Evolutionary conservation across 805 yeast genomes (phyloP).

Genomic region (Grigorovia humatica): DNA sequence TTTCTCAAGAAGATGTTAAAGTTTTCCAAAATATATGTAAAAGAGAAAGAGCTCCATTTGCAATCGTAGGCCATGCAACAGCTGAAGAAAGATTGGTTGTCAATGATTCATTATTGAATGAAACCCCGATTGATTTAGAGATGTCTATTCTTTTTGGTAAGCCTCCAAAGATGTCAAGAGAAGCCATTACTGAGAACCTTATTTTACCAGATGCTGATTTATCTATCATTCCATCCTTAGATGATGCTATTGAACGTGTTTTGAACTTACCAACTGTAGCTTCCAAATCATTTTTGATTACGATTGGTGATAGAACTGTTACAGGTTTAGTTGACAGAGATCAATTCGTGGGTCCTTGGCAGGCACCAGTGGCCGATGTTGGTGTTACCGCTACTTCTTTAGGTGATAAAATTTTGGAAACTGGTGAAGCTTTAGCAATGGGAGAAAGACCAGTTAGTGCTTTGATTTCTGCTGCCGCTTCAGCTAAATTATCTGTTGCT

Average conservation of each 20-base stretch:
- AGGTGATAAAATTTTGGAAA: constrained; percentile 54
- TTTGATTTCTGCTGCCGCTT: constrained; percentile 75
- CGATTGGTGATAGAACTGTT: constrained; percentile 98
- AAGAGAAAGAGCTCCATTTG: constrained; percentile 93
- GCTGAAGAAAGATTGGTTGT: constrained; percentile 72
- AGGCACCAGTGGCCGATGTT: constrained; percentile 96
- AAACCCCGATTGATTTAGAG: constrained; percentile 89
- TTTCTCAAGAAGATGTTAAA: constrained; percentile 65
- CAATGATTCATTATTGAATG: constrained; percentile 64
- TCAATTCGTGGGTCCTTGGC: constrained; percentile 99
- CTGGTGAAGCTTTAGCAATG: constrained; percentile 98
- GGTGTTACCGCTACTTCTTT: constrained; percentile 90
- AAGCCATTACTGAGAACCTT: constrained; percentile 53
- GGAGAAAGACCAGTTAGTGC: constrained; percentile 95
- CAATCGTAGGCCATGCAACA: constrained; percentile 92
- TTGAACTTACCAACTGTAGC: constrained; percentile 89
- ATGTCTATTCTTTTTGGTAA: constrained; percentile 94
- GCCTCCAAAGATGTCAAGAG: constrained; percentile 89
- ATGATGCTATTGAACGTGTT: constrained; percentile 71
- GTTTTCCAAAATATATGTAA: constrained; percentile 69
- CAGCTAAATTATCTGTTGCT: constrained; percentile 92
- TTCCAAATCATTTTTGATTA: constrained; percentile 84
- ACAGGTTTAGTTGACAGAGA: constrained; percentile 96
- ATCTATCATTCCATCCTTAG: constrained; percentile 31
- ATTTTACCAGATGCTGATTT: constrained; percentile 33